Evolutionary conservation across 768 basidiomycete species (phyloP), one percentile per base, ranked within the genome.

Genomic region (Tephrocybe sp.): DNA sequence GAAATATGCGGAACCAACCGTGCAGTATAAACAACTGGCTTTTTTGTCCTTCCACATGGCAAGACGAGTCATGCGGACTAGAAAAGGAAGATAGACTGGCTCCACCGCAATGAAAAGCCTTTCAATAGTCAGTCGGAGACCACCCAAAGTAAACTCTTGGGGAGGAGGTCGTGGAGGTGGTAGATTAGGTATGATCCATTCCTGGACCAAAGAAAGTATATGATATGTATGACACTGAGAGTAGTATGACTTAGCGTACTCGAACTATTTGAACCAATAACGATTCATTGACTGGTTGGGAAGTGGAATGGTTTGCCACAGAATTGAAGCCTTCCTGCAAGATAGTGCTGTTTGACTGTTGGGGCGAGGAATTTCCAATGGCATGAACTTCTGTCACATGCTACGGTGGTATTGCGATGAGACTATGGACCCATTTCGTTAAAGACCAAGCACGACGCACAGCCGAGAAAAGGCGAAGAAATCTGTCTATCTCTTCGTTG

Each of bases 401-500:
- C 84, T 86, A 43, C 19, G 30, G 21, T 24, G 21, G 24, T 13
- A 19, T 47, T 31, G 21, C 16, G n/a, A 34, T 36, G 11, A 13
- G 18, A 5, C 27, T 29, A n/a, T n/a, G n/a, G n/a, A n/a, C n/a
- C n/a, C n/a, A n/a, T n/a, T n/a, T n/a, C n/a, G n/a, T n/a, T n/a
- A n/a, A n/a, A n/a, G n/a, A n/a, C n/a, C n/a, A n/a, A n/a, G n/a
- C n/a, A n/a, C n/a, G 37, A 67, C 76, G 61, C 58, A 84, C 84
- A 29, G 74, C 69, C 34, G 82, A 78, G 63, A 87, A 87, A n/a
- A 85, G 59, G 37, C 66, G 60, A 23, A 86, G 64, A 59, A 82
- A 86, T 22, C 80, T 68, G 13, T 80, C 73, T 12, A 84, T 77
- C 65, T 86, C 83, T 59, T 84, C 82, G 45, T 78, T 73, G 21